A percentile compares a stretch with the other conserved stretches of the same genome.
phyloP scores from a whole-genome alignment of 805 yeast species.

The Monosporozyma aquatica region DNA sequence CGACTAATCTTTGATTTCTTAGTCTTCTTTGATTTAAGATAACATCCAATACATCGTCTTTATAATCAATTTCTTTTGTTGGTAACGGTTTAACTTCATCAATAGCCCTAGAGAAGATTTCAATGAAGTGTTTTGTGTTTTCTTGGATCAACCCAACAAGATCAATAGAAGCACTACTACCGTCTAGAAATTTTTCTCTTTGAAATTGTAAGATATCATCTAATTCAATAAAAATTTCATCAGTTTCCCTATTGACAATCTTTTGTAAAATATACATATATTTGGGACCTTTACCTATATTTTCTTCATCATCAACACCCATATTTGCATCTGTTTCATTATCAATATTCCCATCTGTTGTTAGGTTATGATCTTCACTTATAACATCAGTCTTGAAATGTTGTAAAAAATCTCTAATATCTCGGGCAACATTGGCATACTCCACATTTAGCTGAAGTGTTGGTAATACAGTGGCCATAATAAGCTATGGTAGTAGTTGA shows the following conservation, averaged over 20 bases:
- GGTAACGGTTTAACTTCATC: conserved; percentile 81
- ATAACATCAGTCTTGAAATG: conserved; percentile 44
- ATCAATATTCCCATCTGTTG: conserved; percentile 20
- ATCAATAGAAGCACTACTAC: conserved; percentile 15
- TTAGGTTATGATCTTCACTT: conserved; percentile 10
- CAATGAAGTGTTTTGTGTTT: conserved; percentile 73
- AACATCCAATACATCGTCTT: conserved; percentile 88
- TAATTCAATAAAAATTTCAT: conserved; percentile 63
- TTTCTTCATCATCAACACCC: conserved; percentile 21
- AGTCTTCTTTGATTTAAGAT: conserved; percentile 82
- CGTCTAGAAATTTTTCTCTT: conserved; percentile 32
- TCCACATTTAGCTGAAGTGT: conserved; percentile 64
- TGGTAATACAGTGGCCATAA: conserved; percentile 40
- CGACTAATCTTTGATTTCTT: conserved; percentile 65
- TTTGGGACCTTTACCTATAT: conserved; percentile 47
- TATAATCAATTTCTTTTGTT: conserved; percentile 66
- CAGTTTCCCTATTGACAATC: conserved; percentile 73
- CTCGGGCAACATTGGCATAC: conserved; percentile 52
- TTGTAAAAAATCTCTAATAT: conserved; percentile 54
- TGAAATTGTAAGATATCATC: conserved; percentile 77
- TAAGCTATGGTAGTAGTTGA: not conserved
- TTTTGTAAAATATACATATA: conserved; percentile 67
- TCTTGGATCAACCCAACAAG: conserved; percentile 39
- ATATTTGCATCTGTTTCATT: conserved; percentile 24
- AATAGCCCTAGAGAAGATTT: conserved; percentile 61